A percentile compares a stretch with the other conserved stretches of the same genome.
Evolutionary conservation across 805 yeast genomes (phyloP).

Genomic region (Metahyphopichia silvanorum): DNA sequence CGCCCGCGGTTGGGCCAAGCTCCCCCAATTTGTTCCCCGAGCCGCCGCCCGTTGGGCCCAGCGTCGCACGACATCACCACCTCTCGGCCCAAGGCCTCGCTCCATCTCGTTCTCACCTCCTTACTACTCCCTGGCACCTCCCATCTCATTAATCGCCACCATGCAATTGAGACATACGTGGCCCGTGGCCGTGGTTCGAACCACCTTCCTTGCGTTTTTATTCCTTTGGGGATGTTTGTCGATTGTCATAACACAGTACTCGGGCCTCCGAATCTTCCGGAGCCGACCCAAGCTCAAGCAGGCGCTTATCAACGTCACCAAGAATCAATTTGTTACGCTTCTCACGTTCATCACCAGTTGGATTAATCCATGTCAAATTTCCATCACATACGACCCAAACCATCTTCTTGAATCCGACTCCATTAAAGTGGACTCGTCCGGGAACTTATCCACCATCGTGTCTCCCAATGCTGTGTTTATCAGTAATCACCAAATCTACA

Average conservation of each 20-base stretch:
- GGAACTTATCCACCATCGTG: constrained; percentile 24
- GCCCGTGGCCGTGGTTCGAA: constrained; percentile 18
- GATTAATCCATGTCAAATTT: constrained; percentile 51
- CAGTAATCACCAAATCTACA: constrained; percentile 91
- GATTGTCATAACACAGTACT: constrained; percentile 45
- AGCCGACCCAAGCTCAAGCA: constrained; percentile 33
- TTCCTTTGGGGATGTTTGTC: constrained; percentile 31
- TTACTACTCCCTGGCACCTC: too few relatives aligned
- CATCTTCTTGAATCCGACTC: constrained; percentile 11
- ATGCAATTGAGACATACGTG: constrained; percentile 7
- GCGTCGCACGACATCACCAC: too few relatives aligned
- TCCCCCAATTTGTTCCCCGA: too few relatives aligned
- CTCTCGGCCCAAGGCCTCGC: too few relatives aligned
- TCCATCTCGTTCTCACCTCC: too few relatives aligned
- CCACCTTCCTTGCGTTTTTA: constrained; percentile 16
- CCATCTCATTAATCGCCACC: background rate
- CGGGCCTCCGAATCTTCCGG: constrained; percentile 29
- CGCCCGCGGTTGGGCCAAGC: too few relatives aligned
- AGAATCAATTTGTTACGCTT: constrained; percentile 54
- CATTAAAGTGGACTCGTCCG: constrained; percentile 27
- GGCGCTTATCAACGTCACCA: constrained; percentile 49
- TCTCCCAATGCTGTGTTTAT: constrained; percentile 60
- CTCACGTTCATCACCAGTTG: constrained; percentile 49
- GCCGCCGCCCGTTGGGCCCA: too few relatives aligned
- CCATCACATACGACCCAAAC: constrained; percentile 46